phyloP scores from a whole-genome alignment of 2,329 filamentous ascomycete species.

The Trichophyton mentagrophytes region DNA sequence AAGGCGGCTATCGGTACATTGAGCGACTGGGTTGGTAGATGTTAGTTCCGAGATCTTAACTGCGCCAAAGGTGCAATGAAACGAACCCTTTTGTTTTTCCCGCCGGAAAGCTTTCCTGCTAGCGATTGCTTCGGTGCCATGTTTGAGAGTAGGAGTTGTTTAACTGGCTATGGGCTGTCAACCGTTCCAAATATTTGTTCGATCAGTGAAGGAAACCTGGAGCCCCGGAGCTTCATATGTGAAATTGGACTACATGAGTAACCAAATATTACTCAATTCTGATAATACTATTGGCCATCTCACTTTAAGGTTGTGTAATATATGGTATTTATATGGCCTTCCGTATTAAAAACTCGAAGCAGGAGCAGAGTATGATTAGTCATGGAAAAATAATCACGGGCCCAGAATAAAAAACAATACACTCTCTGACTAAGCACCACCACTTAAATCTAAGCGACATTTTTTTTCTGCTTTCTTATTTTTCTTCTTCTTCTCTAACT shows the following conservation, averaged over 20 bases:
- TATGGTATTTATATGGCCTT: neutral
- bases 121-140: neutral
- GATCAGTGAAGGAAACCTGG: no score
- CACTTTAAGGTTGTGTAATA: no score
- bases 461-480: constrained; percentile 12
- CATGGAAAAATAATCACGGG: neutral
- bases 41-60: neutral
- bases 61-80: neutral
- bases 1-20: constrained; percentile 51
- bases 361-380: neutral
- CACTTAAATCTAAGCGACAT: constrained; percentile 8
- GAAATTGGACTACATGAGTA: no score
- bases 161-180: no score
- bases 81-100: neutral
- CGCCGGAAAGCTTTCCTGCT: neutral
- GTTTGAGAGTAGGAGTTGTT: no score
- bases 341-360: neutral
- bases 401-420: neutral
- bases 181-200: no score
- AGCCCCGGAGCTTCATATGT: no score
- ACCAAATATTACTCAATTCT: no score
- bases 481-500: constrained; percentile 45
- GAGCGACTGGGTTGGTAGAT: neutral
- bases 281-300: no score
- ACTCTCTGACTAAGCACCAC: constrained; percentile 8